A percentile compares a stretch with the other conserved stretches of the same genome.
Evolutionary conservation across 768 basidiomycete species (phyloP).

Genomic region (Russula vinacea): DNA sequence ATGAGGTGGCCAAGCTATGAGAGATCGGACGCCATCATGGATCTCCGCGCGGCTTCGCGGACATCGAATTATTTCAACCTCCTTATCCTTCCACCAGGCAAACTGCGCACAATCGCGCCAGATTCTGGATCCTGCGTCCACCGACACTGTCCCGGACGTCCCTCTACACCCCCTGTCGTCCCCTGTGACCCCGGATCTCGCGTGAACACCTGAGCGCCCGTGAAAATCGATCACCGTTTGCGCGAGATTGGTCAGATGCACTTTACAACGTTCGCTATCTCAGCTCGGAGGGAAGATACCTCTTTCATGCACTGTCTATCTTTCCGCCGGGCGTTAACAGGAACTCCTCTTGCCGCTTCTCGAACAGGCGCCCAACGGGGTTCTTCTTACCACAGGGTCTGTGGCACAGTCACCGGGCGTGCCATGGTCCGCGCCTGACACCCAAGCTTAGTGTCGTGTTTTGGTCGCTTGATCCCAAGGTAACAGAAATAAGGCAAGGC

Average conservation of each 20-base stretch:
- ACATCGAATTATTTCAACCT: conserved; percentile 9
- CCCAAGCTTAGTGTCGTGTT: conserved; percentile 23
- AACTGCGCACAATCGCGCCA: background rate
- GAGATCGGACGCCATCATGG: conserved; percentile 30
- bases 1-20: conserved; percentile 24
- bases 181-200: conserved; percentile 14
- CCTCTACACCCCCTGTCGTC: background rate
- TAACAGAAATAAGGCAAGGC: conserved; percentile 12
- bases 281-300: conserved; percentile 26
- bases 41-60: conserved; percentile 29
- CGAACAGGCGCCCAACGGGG: conserved; percentile 19
- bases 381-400: conserved; percentile 24
- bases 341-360: conserved; percentile 19
- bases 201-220: conserved; percentile 6
- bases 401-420: conserved; percentile 27
- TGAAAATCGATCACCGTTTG: conserved; percentile 25
- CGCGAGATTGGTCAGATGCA: conserved; percentile 21
- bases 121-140: background rate
- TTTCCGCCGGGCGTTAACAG: conserved; percentile 16
- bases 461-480: conserved; percentile 16
- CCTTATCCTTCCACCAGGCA: background rate
- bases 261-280: conserved; percentile 13
- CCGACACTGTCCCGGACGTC: too few relatives aligned
- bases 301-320: conserved; percentile 19
- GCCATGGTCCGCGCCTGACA: conserved; percentile 21